A percentile compares a stretch with the other conserved stretches of the same genome.
These are phyloP conservation scores for Lasiosphaeris hirsuta DNA, from an alignment of 495 filamentous ascomycete species.

Conservation along the genomic window DNA sequence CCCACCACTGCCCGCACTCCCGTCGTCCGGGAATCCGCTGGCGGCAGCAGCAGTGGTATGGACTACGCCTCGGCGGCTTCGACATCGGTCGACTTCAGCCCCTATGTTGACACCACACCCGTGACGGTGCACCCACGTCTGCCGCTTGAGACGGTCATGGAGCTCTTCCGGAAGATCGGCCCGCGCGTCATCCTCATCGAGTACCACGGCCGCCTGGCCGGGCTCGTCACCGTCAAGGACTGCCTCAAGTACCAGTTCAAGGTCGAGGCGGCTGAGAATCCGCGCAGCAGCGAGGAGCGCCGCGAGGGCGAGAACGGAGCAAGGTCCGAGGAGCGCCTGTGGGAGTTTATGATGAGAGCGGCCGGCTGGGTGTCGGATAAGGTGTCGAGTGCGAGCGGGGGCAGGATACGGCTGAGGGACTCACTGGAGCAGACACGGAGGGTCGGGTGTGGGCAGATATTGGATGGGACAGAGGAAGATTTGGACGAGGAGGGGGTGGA, in stretches of 20 bases:
- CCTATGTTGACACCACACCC: constrained; percentile 87
- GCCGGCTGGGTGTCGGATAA: constrained; percentile 55
- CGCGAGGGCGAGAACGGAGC: constrained; percentile 37
- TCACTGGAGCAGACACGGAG: constrained; percentile 26
- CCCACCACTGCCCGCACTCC: constrained; percentile 57
- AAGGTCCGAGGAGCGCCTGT: constrained; percentile 60
- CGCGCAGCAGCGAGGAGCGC: constrained; percentile 44
- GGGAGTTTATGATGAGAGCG: constrained; percentile 57
- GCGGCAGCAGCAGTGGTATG: constrained; percentile 50
- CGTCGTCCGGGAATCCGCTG: constrained; percentile 21
- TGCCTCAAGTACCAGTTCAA: constrained; percentile 98
- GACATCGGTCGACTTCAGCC: constrained; percentile 75
- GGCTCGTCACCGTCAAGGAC: constrained; percentile 94
- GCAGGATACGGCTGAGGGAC: constrained; percentile 44
- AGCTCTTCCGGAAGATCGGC: constrained; percentile 97
- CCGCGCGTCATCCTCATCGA: constrained; percentile 92
- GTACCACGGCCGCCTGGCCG: constrained; percentile 74
- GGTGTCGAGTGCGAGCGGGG: constrained; percentile 46
- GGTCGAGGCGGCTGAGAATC: constrained; percentile 85
- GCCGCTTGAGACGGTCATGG: constrained; percentile 95
- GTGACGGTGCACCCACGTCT: constrained; percentile 88
- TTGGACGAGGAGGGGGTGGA: constrained; percentile 57
- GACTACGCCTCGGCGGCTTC: constrained; percentile 45
- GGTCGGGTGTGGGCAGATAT: constrained; percentile 39
- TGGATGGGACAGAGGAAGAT: constrained; percentile 63